phyloP scores from a whole-genome alignment of 2,329 filamentous ascomycete genomes.

The Trichoderma sp. region DNA sequence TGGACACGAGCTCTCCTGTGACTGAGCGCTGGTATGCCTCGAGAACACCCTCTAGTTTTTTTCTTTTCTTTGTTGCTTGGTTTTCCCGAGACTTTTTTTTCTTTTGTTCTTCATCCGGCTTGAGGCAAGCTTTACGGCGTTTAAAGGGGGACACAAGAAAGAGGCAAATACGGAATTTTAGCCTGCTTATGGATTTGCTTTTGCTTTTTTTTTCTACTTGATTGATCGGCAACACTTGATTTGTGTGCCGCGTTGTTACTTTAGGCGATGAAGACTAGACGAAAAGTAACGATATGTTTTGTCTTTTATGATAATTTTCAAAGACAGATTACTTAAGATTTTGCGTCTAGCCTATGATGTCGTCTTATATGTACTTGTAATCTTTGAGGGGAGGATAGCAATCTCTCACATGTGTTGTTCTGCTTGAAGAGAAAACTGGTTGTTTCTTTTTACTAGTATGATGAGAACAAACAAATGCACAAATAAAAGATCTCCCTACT shows the following conservation, averaged over 20 bases:
- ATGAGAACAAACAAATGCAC: not conserved
- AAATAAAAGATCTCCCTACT: not conserved
- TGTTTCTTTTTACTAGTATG: not conserved
- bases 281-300: conserved; percentile 18
- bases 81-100: not conserved
- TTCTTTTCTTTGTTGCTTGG: not conserved
- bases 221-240: not conserved
- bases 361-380: not conserved
- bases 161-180: conserved; percentile 3
- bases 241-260: conserved; percentile 1
- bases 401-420: not conserved
- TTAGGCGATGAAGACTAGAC: conserved; percentile 13
- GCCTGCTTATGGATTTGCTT: not conserved
- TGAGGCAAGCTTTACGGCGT: conserved; percentile 10
- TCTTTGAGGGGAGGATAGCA: not conserved
- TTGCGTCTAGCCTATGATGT: not conserved
- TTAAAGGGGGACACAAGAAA: not conserved
- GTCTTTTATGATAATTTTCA: not conserved
- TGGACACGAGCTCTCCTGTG: not conserved
- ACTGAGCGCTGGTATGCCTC: not conserved
- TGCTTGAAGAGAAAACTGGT: not conserved
- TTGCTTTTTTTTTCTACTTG: not conserved
- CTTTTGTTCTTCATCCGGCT: not conserved
- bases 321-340: not conserved
- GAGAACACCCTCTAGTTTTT: not conserved